A percentile compares a stretch with the other conserved stretches of the same genome.
These are phyloP conservation scores for Ceratobasidium sp. DNA, from an alignment of 1,284 basidiomycete species.

Conservation along the genomic window DNA sequence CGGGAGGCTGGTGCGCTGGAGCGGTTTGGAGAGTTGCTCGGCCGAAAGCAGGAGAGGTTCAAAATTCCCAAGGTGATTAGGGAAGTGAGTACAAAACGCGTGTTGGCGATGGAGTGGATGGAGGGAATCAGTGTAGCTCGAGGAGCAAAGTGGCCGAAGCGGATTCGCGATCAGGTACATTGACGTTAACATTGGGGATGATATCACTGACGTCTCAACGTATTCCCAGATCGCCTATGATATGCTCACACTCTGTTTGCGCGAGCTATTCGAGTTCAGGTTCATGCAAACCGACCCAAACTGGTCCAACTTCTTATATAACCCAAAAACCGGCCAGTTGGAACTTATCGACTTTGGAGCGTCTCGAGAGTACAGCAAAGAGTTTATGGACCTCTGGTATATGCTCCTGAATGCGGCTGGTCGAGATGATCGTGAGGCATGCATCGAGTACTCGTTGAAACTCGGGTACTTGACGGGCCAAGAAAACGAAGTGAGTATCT, in stretches of 20 bases:
- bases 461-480: slow-evolving; percentile 93
- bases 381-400: slow-evolving; percentile 93
- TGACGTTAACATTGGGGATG: slow-evolving; percentile 15
- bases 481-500: slow-evolving; percentile 77
- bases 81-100: slow-evolving; percentile 81
- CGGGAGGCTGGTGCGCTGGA: slow-evolving; percentile 85
- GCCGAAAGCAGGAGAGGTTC: slow-evolving; percentile 72
- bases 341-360: slow-evolving; percentile 98
- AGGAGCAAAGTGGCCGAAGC: slow-evolving; percentile 72
- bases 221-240: slow-evolving; percentile 79
- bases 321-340: slow-evolving; percentile 72
- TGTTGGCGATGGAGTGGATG: slow-evolving; percentile 93
- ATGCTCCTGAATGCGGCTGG: slow-evolving; percentile 84
- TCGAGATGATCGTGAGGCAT: slow-evolving; percentile 75
- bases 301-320: slow-evolving; percentile 98
- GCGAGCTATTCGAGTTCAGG: slow-evolving; percentile 91
- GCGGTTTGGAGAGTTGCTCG: slow-evolving; percentile 72
- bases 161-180: slow-evolving; percentile 81
- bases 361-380: slow-evolving; percentile 85
- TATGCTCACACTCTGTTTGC: slow-evolving; percentile 88
- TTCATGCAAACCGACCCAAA: slow-evolving; percentile 99
- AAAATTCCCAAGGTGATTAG: slow-evolving; percentile 86
- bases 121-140: slow-evolving; percentile 81
- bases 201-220: slow-evolving; percentile 2
- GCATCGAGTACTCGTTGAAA: slow-evolving; percentile 79